These are phyloP conservation scores for Skeletonema costatum DNA, from an alignment of 108 stramenopile species.

Conservation along the genomic window DNA sequence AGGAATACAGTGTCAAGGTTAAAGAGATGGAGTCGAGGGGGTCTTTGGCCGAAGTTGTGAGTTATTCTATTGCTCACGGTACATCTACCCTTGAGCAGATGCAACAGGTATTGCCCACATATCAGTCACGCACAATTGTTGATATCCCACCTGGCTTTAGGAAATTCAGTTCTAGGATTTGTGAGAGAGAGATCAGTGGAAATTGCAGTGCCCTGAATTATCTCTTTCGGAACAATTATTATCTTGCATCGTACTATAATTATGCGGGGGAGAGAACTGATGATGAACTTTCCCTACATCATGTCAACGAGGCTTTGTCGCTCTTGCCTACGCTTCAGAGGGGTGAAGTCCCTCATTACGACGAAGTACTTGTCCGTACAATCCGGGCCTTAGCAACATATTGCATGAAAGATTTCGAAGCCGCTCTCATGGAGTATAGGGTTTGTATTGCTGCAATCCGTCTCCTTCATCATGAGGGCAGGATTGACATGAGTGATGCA, in stretches of 20 bases:
- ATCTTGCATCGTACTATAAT: neutral
- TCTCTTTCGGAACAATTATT: neutral
- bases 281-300: neutral
- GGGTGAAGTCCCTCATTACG: neutral
- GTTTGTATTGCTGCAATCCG: neutral
- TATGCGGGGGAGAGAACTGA: neutral
- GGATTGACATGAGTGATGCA: neutral
- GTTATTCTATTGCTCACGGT: neutral
- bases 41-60: neutral
- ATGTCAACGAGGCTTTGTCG: slow-evolving; percentile 3
- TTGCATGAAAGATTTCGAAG: neutral
- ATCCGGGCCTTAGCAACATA: neutral
- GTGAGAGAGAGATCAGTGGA: neutral
- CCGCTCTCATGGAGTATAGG: neutral
- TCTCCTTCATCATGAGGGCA: neutral
- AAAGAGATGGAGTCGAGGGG: neutral
- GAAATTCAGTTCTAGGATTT: neutral
- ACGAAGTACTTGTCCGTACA: neutral
- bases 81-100: neutral
- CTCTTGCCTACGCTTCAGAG: neutral
- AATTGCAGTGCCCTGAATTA: neutral
- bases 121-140: neutral
- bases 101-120: neutral
- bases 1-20: neutral
- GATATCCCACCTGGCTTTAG: neutral